Conservation (phyloP, 2,329 filamentous ascomycete species). For the Bimuria novae-zelandiae region DNA sequence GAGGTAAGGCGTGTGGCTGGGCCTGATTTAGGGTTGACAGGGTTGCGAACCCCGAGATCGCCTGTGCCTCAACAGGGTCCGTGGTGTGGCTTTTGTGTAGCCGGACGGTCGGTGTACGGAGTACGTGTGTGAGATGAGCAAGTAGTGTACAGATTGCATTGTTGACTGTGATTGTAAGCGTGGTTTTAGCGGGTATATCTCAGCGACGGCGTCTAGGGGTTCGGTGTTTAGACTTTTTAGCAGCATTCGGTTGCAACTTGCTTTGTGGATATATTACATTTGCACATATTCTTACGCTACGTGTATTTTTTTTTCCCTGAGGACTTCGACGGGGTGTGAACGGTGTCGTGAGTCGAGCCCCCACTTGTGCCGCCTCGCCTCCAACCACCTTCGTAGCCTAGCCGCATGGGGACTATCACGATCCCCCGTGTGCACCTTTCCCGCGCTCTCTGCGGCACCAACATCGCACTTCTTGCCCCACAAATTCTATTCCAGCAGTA, state of each 20-base stretch:
- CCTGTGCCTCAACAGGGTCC: background rate
- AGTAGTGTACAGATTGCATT: background rate
- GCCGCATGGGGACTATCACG: constrained; percentile 1
- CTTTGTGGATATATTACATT: no score
- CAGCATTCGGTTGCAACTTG: no score
- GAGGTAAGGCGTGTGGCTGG: background rate
- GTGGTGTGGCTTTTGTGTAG: background rate
- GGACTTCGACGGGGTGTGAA: no score
- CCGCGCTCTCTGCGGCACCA: no score
- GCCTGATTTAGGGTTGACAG: background rate
- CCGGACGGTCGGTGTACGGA: background rate
- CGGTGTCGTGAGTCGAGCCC: background rate
- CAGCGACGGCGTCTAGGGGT: background rate
- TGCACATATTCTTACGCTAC: no score
- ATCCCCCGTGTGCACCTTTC: no score
- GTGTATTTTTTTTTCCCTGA: no score
- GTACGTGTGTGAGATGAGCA: background rate
- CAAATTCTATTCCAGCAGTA: background rate
- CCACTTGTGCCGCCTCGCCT: no score
- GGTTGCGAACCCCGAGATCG: constrained; percentile 4
- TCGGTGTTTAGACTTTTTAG: background rate
- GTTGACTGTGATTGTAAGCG: background rate
- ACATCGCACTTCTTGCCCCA: background rate
- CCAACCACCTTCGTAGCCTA: no score
- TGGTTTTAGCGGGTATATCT: background rate